Conservation (phyloP, 768 basidiomycete species). For the Suillus subalutaceus region DNA sequence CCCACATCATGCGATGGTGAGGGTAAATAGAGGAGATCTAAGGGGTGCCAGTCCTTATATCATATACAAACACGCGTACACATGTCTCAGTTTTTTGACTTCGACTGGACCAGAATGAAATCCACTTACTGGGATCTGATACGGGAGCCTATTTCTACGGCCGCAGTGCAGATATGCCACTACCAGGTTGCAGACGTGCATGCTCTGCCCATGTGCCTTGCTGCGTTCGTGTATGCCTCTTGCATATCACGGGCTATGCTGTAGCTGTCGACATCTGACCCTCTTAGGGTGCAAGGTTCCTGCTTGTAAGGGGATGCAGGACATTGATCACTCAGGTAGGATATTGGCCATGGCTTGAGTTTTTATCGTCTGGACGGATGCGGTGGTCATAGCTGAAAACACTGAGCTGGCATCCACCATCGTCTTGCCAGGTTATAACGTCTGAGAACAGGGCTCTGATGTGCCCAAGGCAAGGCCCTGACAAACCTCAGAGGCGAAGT, state of each 20-base stretch:
- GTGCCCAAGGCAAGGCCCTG: constrained; percentile 37
- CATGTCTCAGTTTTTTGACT: background rate
- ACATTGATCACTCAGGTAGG: constrained; percentile 72
- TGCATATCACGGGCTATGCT: background rate
- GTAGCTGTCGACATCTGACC: constrained; percentile 53
- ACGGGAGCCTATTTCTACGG: no score
- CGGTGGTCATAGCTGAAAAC: constrained; percentile 93
- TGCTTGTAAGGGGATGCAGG: constrained; percentile 57
- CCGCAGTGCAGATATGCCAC: no score
- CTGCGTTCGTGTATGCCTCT: no score
- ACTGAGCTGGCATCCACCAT: constrained; percentile 66
- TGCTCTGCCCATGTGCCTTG: no score
- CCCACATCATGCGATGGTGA: background rate
- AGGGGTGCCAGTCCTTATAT: background rate
- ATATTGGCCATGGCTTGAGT: background rate
- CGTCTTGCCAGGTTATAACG: constrained; percentile 60
- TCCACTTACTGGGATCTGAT: background rate
- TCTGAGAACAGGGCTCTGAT: constrained; percentile 74
- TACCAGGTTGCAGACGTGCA: no score
- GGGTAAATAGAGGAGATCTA: background rate
- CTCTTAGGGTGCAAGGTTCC: constrained; percentile 61
- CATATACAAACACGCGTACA: background rate
- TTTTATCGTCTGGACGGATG: constrained; percentile 47
- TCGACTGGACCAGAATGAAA: no score
- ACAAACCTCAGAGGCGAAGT: constrained; percentile 30